Evolutionary conservation across 192 early-diverging fungal genomes (phyloP).

Genomic region (Umbelopsis isabellina): DNA sequence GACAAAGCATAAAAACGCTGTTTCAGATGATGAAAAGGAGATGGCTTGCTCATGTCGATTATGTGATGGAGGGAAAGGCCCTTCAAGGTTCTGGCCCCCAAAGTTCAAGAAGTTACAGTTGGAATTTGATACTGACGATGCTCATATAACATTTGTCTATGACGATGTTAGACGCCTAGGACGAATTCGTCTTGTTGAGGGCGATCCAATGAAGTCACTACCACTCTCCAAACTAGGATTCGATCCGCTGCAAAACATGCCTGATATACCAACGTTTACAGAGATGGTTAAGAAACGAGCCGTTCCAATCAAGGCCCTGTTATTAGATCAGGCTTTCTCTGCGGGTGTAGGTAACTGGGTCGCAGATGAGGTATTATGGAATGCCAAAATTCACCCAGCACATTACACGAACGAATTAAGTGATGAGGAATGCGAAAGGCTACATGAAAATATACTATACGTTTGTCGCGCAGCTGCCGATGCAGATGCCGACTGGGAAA

Average conservation of each 20-base stretch:
- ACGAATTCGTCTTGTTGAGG: slow-evolving; percentile 59
- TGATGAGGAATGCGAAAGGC: slow-evolving; percentile 43
- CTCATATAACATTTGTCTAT: slow-evolving; percentile 42
- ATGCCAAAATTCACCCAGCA: slow-evolving; percentile 70
- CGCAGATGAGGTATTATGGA: slow-evolving; percentile 83
- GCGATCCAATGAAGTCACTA: slow-evolving; percentile 48
- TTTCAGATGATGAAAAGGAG: slow-evolving; percentile 31
- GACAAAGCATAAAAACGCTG: slow-evolving; percentile 15
- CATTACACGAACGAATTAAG: slow-evolving; percentile 54
- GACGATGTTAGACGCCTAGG: slow-evolving; percentile 73
- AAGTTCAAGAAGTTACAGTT: slow-evolving; percentile 68
- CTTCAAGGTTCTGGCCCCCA: slow-evolving; percentile 58
- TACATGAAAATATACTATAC: slow-evolving; percentile 51
- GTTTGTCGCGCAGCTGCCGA: slow-evolving; percentile 60
- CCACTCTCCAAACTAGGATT: slow-evolving; percentile 74
- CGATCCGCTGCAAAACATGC: slow-evolving; percentile 70
- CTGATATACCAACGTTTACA: slow-evolving; percentile 51
- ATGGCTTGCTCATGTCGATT: slow-evolving; percentile 28
- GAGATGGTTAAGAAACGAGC: slow-evolving; percentile 40
- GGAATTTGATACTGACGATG: slow-evolving; percentile 29
- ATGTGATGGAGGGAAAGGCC: neutral
- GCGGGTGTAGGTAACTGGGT: slow-evolving; percentile 90
- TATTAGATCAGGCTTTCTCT: slow-evolving; percentile 77
- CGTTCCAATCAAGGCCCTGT: slow-evolving; percentile 70
- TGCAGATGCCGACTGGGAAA: slow-evolving; percentile 66